These are phyloP conservation scores for Silene uniflora DNA, from an alignment of 148 eudicot genomes.

Conservation along the genomic window DNA sequence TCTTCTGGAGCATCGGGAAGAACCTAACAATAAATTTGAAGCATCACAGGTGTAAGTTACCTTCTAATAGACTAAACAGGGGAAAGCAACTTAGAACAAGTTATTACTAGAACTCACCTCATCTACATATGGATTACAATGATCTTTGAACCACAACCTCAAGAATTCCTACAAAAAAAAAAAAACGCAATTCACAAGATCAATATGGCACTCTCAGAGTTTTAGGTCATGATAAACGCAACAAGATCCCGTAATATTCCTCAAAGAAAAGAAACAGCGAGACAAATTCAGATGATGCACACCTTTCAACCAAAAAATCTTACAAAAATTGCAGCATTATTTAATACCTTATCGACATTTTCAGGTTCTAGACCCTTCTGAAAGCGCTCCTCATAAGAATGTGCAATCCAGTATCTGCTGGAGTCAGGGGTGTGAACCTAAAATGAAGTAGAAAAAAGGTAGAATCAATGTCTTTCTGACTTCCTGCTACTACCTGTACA, in stretches of 20 bases:
- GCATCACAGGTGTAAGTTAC: conserved; percentile 1
- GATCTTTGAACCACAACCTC: conserved; percentile 90
- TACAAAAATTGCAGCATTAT: neutral
- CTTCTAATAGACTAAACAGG: neutral
- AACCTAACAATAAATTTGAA: conserved; percentile 38
- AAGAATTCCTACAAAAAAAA: conserved; percentile 70
- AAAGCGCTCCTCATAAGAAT: conserved; percentile 67
- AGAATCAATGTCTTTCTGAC: conserved; percentile 1
- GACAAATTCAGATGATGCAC: neutral
- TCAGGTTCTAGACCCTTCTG: conserved; percentile 84
- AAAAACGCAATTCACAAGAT: neutral
- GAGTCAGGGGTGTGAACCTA: conserved; percentile 98
- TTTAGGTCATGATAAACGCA: neutral
- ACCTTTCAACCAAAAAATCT: neutral
- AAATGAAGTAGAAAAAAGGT: conserved; percentile 13
- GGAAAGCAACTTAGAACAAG: neutral
- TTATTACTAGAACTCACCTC: conserved; percentile 41
- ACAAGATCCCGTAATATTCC: neutral
- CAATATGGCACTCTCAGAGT: neutral
- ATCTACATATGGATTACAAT: conserved; percentile 92
- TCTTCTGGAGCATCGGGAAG: conserved; percentile 95
- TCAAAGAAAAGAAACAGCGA: neutral
- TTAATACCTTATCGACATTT: conserved; percentile 78
- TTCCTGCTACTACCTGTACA: neutral
- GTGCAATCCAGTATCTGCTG: conserved; percentile 92